Base-by-base conservation (phyloP, 129 eudicot species). In the Rutidosis leptorrhynchoides region DNA sequence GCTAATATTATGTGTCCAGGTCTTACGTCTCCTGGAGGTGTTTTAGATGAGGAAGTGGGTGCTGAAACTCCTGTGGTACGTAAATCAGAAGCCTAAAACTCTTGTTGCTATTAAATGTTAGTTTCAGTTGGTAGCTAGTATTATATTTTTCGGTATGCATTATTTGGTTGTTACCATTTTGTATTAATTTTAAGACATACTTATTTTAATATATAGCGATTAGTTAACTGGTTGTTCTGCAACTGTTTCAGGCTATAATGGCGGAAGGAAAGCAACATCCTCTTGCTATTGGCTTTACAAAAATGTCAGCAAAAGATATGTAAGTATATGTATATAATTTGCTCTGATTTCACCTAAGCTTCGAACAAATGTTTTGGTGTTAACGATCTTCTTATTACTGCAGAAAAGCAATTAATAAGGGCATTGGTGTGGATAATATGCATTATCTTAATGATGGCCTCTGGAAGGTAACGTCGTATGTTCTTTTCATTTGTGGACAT, bases 1-100 rank as follows among this genome's bases (percentile, higher is more conserved):
- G 99, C 99, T 61, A 94, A 94, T 71, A 94, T 94, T 21, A 94
- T 94, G 99, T 89, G 99, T 69, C 99, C 99, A 35, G 99, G 99
- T 72, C 96, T 94, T 72, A 94, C 99, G 7, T 94, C 99, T 76
- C 96, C 95, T 75, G 99, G 97, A 33, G 99, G 99, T 65, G 71
- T 72, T 57, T 78, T 94, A 74, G 97, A 94, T 71, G 99, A 89
- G 23, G 96, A 89, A 78, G 99, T 94, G 24, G 95, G 60, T 63
- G 86, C 83, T 33, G 99, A 94, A 68, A 76, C 88, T 54, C 99
- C 99, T 5, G 99, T 94, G 82, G 99, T 94, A 86, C n/a, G 81
- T 60, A 70, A 60, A 33, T 61, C 20, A 48, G 6, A 35, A 30
- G 30, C 33, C 62, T 26, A 26, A 16, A 26, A 6, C 29, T n/a